A percentile compares a stretch with the other conserved stretches of the same genome.
phyloP scores from a whole-genome alignment of 2,329 filamentous ascomycete genomes.

The Pseudogymnoascus sp. region DNA sequence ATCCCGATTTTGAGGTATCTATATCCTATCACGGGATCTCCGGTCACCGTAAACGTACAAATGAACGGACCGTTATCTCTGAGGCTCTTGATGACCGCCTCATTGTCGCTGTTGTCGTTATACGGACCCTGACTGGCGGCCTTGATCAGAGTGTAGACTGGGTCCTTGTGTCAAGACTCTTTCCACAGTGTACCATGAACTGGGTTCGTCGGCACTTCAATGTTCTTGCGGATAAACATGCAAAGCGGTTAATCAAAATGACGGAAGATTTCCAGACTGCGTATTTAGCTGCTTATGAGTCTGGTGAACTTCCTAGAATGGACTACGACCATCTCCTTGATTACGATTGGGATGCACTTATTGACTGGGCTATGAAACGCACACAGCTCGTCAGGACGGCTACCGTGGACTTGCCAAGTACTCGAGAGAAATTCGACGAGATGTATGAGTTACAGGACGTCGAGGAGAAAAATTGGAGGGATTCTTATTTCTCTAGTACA shows the following conservation, averaged over 20 bases:
- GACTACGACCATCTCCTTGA: slow-evolving; percentile 53
- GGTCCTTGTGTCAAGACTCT: slow-evolving; percentile 47
- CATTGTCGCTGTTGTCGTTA: slow-evolving; percentile 48
- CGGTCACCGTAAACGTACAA: slow-evolving; percentile 24
- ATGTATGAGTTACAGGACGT: slow-evolving; percentile 30
- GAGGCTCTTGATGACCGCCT: slow-evolving; percentile 33
- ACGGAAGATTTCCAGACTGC: slow-evolving; percentile 55
- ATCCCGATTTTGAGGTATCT: slow-evolving; percentile 7
- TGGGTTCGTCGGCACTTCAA: slow-evolving; percentile 49
- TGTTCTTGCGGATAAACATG: slow-evolving; percentile 40
- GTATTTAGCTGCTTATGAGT: slow-evolving; percentile 59
- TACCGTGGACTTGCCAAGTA: slow-evolving; percentile 38
- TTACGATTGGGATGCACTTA: slow-evolving; percentile 60
- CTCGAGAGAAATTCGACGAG: slow-evolving; percentile 36
- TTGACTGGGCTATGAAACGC: slow-evolving; percentile 55
- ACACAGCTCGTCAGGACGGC: slow-evolving; percentile 13
- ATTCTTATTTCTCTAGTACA: slow-evolving; percentile 45
- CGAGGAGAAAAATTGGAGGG: slow-evolving; percentile 41
- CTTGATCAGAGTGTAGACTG: slow-evolving; percentile 52
- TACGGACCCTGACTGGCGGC: slow-evolving; percentile 51
- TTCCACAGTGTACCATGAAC: slow-evolving; percentile 43
- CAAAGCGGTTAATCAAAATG: slow-evolving; percentile 45
- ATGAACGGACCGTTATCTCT: slow-evolving; percentile 15
- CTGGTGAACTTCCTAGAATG: slow-evolving; percentile 49
- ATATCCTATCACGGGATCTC: slow-evolving; percentile 7